Evolutionary conservation across 1,139 yeast species (phyloP).

Genomic region (Meyerozyma sp.): DNA sequence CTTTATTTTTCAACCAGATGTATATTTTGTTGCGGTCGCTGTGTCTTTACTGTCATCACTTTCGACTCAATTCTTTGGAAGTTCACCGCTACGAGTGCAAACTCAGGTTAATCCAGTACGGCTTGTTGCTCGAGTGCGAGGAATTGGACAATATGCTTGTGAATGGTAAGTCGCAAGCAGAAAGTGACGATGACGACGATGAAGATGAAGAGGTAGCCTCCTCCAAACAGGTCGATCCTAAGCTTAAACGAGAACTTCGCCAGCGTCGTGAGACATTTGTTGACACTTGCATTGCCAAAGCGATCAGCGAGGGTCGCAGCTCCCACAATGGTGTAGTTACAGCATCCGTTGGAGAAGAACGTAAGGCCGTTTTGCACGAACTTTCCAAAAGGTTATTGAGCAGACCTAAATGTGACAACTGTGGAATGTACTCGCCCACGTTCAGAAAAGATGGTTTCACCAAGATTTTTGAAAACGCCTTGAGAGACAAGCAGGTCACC

Average conservation of each 20-base stretch:
- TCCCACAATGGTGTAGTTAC: constrained; percentile 65
- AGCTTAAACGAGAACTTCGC: constrained; percentile 43
- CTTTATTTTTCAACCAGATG: constrained; percentile 87
- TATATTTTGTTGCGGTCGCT: constrained; percentile 77
- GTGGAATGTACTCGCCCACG: constrained; percentile 91
- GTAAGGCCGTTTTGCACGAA: constrained; percentile 70
- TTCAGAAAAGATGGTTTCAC: constrained; percentile 94
- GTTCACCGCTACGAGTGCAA: constrained; percentile 75
- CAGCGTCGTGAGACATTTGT: constrained; percentile 67
- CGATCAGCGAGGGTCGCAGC: constrained; percentile 75
- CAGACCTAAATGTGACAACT: constrained; percentile 88
- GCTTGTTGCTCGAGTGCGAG: constrained; percentile 72
- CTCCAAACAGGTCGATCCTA: constrained; percentile 26
- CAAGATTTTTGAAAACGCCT: constrained; percentile 84
- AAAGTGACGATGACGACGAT: constrained; percentile 31
- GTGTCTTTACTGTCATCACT: constrained; percentile 87
- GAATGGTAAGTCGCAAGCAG: constrained; percentile 20
- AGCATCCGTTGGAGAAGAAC: constrained; percentile 81
- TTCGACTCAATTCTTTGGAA: constrained; percentile 64
- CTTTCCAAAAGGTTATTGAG: constrained; percentile 68
- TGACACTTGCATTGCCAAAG: constrained; percentile 61
- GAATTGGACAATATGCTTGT: constrained; percentile 63
- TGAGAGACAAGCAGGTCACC: constrained; percentile 73
- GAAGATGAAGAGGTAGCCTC: constrained; percentile 17
- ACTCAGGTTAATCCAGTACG: constrained; percentile 79